A percentile compares a stretch with the other conserved stretches of the same genome.
Conservation (phyloP, 805 yeast species). For the Saccharomycopsis vini region DNA sequence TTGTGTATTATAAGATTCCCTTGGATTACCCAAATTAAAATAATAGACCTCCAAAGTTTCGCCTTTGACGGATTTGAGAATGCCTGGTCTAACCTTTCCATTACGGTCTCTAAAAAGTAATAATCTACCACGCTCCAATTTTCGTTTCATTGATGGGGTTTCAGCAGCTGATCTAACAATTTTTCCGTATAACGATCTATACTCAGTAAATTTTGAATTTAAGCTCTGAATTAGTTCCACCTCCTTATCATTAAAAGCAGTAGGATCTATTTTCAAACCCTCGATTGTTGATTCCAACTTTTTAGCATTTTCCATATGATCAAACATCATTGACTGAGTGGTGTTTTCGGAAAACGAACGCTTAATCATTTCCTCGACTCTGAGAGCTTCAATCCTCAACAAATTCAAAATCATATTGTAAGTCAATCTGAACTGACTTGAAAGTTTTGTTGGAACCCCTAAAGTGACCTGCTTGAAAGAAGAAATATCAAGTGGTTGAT, state of each 20-base stretch:
- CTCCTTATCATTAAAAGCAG: constrained; percentile 5
- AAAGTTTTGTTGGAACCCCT: constrained; percentile 84
- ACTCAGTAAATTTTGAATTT: constrained; percentile 37
- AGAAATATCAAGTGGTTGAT: constrained; percentile 45
- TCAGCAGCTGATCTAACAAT: constrained; percentile 41
- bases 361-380: constrained; percentile 97
- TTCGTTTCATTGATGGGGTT: constrained; percentile 38
- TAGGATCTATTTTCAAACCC: constrained; percentile 25
- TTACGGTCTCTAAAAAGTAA: constrained; percentile 46
- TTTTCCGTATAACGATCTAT: constrained; percentile 34
- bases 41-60: constrained; percentile 32
- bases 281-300: constrained; percentile 40
- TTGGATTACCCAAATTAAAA: constrained; percentile 35
- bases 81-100: constrained; percentile 40
- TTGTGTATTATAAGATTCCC: constrained; percentile 22
- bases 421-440: constrained; percentile 88
- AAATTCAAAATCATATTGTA: constrained; percentile 92
- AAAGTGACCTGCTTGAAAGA: constrained; percentile 73
- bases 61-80: constrained; percentile 38
- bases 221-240: constrained; percentile 35
- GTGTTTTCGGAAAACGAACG: constrained; percentile 90
- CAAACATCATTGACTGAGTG: constrained; percentile 76
- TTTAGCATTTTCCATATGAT: constrained; percentile 62
- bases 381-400: constrained; percentile 84
- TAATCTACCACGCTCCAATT: constrained; percentile 46